A percentile compares a stretch with the other conserved stretches of the same genome.
Conservation (phyloP, 495 filamentous ascomycete genomes). For the Podospora pseudocomata region DNA sequence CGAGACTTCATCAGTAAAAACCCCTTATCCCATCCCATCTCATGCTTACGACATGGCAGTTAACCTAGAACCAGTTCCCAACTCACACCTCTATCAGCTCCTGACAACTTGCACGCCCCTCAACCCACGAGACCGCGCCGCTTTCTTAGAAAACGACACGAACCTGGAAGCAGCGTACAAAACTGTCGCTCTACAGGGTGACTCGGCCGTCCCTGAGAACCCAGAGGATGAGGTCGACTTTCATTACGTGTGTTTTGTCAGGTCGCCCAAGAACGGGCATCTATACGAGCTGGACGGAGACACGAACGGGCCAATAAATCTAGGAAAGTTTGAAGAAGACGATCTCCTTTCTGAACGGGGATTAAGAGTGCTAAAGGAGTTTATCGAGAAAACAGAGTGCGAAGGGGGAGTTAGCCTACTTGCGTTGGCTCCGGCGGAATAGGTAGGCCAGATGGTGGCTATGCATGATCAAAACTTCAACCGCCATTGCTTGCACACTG, state of each 20-base stretch:
- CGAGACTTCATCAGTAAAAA: not conserved
- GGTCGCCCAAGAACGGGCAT: conserved; percentile 24
- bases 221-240: conserved; percentile 56
- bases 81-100: conserved; percentile 26
- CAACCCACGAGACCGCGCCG: conserved; percentile 51
- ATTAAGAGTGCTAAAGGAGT: not conserved
- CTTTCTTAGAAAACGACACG: conserved; percentile 61
- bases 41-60: not conserved
- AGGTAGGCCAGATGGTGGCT: not conserved
- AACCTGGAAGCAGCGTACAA: conserved; percentile 64
- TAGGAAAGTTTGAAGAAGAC: not conserved
- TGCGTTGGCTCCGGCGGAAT: not conserved
- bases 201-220: conserved; percentile 59
- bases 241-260: conserved; percentile 74
- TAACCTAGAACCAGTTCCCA: not conserved
- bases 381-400: not conserved
- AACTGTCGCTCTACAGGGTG: conserved; percentile 59
- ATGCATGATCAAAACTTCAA: too few relatives aligned
- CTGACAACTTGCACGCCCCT: conserved; percentile 40
- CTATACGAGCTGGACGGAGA: conserved; percentile 30
- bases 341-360: not conserved
- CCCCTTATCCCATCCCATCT: not conserved
- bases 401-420: not conserved
- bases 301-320: conserved; percentile 17
- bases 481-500: too few relatives aligned